Conservation (phyloP, 352 stramenopile species). For the Phytophthora melonis region DNA sequence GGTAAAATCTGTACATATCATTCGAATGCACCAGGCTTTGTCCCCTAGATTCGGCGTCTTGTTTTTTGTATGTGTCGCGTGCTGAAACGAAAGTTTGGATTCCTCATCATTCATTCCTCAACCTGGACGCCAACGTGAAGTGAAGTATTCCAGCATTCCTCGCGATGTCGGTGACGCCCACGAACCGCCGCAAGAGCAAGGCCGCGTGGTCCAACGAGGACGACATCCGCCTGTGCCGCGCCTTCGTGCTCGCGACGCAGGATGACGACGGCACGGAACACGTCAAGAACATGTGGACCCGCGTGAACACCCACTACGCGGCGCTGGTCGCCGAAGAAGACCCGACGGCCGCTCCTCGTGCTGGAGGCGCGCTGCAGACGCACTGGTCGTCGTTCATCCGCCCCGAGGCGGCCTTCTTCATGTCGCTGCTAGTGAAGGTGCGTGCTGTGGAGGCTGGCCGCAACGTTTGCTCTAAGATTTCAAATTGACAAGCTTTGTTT, state of each 20-base stretch:
- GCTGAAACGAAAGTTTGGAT: constrained; percentile 14
- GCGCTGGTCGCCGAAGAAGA: constrained; percentile 29
- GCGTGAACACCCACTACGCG: constrained; percentile 35
- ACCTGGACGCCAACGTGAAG: background rate
- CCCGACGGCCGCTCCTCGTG: constrained; percentile 25
- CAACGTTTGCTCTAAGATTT: background rate
- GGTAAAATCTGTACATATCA: constrained; percentile 33
- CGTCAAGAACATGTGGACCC: constrained; percentile 45
- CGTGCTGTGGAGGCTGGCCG: background rate
- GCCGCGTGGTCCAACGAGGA: constrained; percentile 39
- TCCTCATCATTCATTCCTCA: constrained; percentile 19
- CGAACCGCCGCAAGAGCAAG: constrained; percentile 38
- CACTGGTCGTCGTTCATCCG: constrained; percentile 46
- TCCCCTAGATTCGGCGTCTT: constrained; percentile 6
- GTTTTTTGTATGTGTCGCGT: constrained; percentile 23
- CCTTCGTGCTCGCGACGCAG: constrained; percentile 41
- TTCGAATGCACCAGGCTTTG: background rate
- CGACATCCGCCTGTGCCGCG: constrained; percentile 40
- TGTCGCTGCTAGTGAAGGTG: constrained; percentile 33
- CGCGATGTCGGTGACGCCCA: constrained; percentile 23
- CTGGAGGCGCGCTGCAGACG: constrained; percentile 38
- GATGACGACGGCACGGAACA: constrained; percentile 35
- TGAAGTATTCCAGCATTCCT: background rate
- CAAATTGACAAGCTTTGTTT: background rate
- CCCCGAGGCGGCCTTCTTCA: constrained; percentile 39